phyloP scores from a whole-genome alignment of 768 basidiomycete genomes.

The Lactifluus echinatus region DNA sequence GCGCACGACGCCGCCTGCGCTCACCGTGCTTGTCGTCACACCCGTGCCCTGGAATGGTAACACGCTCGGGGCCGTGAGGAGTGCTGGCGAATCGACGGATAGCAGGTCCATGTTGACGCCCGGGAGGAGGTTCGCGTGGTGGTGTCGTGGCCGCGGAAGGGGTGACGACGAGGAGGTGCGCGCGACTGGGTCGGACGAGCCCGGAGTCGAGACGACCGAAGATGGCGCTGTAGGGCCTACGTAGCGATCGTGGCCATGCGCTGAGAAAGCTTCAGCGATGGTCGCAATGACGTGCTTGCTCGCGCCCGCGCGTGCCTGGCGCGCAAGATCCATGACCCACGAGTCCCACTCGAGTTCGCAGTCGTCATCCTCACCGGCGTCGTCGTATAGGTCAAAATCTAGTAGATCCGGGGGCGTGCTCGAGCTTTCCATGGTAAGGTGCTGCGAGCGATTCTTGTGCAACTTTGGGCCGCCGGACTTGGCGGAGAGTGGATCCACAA shows the following conservation, averaged over 20 bases:
- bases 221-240: not conserved
- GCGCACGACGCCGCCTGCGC: constrained; percentile 18
- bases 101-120: constrained; percentile 9
- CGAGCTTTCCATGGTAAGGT: not conserved
- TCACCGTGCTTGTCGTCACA: constrained; percentile 20
- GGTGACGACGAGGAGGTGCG: not conserved
- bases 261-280: not conserved
- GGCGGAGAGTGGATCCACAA: not conserved
- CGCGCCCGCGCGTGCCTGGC: constrained; percentile 6
- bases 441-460: not conserved
- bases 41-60: constrained; percentile 16
- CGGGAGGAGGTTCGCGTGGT: not conserved
- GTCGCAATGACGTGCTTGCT: not conserved
- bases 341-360: constrained; percentile 24
- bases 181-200: not conserved
- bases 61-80: constrained; percentile 17
- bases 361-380: constrained; percentile 7
- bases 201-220: constrained; percentile 2
- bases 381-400: constrained; percentile 1
- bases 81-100: constrained; percentile 12
- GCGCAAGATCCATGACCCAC: constrained; percentile 22
- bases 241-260: not conserved
- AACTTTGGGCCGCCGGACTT: not conserved
- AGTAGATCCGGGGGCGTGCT: not conserved
- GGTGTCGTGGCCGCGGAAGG: not conserved